A percentile compares a stretch with the other conserved stretches of the same genome.
Conservation (phyloP, 345 rosid species). For the Bruguiera sexangula region DNA sequence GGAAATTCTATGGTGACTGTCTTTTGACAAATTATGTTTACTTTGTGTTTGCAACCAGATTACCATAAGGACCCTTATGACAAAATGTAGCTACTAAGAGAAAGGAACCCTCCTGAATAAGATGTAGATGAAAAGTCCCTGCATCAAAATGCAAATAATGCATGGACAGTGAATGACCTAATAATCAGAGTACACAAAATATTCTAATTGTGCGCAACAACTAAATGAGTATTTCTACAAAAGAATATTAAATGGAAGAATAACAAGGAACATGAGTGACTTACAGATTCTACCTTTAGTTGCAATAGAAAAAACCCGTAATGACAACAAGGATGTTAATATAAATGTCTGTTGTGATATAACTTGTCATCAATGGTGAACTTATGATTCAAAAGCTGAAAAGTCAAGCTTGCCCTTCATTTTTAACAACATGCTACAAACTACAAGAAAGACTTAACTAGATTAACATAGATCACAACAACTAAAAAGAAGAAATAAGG, state of each 20-base stretch:
- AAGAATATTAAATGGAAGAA: background rate
- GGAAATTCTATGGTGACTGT: too few species aligned
- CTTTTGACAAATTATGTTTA: too few species aligned
- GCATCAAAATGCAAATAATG: background rate
- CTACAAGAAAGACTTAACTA: background rate
- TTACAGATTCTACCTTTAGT: constrained; percentile 70
- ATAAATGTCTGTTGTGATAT: constrained; percentile 60
- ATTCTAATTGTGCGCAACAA: background rate
- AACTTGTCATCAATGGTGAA: constrained; percentile 43
- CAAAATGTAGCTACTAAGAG: too few species aligned
- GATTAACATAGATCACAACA: background rate
- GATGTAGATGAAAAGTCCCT: constrained; percentile 26
- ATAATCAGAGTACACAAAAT: background rate
- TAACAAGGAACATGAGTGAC: constrained; percentile 16
- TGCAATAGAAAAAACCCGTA: constrained; percentile 35
- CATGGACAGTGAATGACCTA: background rate
- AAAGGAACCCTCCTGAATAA: constrained; percentile 26
- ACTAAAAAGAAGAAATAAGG: background rate
- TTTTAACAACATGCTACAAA: background rate
- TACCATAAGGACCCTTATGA: too few species aligned
- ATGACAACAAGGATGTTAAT: constrained; percentile 31
- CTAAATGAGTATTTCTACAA: background rate
- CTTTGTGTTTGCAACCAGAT: too few species aligned
- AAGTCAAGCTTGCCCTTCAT: background rate
- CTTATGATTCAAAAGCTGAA: background rate